phyloP scores from a whole-genome alignment of 202 grass and related monocot genomes.

The Hordeum pubiflorum region DNA sequence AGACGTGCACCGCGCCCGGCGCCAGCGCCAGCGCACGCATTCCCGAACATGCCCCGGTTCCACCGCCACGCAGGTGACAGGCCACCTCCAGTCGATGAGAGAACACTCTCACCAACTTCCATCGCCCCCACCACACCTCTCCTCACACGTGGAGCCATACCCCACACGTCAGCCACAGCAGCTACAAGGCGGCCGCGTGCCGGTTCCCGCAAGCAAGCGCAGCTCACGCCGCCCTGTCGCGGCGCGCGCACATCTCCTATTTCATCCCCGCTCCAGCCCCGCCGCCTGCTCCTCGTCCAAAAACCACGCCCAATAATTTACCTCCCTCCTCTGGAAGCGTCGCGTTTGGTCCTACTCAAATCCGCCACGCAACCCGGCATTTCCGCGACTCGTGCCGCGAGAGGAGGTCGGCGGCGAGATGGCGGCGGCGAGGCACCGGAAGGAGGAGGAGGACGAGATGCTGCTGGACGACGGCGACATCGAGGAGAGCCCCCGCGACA shows the following conservation, averaged over 20 bases:
- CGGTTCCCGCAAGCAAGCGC: background rate
- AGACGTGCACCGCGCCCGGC: background rate
- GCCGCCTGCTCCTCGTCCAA: background rate
- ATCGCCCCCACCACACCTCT: no score
- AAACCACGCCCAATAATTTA: constrained; percentile 1
- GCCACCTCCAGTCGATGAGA: background rate
- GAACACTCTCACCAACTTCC: background rate
- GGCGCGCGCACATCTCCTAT: background rate
- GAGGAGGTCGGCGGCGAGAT: background rate
- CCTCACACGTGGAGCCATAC: rapidly evolving
- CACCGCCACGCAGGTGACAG: constrained; percentile 6
- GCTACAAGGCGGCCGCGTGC: rapidly evolving
- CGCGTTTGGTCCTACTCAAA: background rate
- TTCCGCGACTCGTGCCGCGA: background rate
- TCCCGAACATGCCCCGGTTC: constrained; percentile 2
- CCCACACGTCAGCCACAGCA: background rate
- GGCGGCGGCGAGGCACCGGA: background rate
- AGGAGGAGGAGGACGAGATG: constrained; percentile 33
- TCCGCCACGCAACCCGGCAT: constrained; percentile 8
- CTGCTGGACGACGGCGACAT: constrained; percentile 44
- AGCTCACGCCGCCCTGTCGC: constrained; percentile 32
- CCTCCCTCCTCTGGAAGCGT: constrained; percentile 9
- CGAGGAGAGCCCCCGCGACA: constrained; percentile 38
- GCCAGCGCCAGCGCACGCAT: background rate
- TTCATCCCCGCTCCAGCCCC: background rate